These are phyloP conservation scores for Cochliopodium minus DNA, from an alignment of 208 protist genomes.

Conservation along the genomic window DNA sequence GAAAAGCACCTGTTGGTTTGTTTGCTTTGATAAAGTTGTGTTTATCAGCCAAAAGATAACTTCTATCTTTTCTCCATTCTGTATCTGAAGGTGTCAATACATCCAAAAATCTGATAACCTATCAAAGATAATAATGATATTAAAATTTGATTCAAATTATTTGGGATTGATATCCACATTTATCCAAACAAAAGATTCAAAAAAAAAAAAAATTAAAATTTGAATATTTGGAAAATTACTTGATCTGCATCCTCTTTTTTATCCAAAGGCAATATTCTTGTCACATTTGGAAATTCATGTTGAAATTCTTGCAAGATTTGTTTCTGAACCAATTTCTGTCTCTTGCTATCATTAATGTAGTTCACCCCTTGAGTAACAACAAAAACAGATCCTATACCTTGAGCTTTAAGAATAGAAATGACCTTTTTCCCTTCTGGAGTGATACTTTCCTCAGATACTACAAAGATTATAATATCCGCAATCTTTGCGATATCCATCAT, in stretches of 20 bases:
- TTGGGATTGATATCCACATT: background rate
- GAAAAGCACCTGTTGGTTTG: background rate
- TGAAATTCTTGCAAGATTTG: background rate
- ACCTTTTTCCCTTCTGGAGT: background rate
- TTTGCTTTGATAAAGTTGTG: background rate
- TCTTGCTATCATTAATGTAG: background rate
- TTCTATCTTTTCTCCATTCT: background rate
- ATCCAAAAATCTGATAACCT: no score
- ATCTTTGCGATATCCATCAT: conserved; percentile 6
- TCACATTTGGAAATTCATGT: background rate
- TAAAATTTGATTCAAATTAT: background rate
- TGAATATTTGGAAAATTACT: no score
- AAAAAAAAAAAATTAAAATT: no score
- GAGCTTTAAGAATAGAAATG: background rate
- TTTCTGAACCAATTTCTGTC: background rate
- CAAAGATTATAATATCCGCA: conserved; percentile 3
- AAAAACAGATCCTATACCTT: background rate
- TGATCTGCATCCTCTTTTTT: background rate
- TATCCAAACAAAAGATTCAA: background rate
- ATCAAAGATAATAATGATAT: background rate
- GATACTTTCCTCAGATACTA: background rate
- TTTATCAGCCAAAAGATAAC: background rate
- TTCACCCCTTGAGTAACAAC: background rate
- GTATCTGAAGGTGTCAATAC: background rate
- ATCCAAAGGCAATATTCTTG: background rate